Conservation (phyloP, 768 basidiomycete genomes). For the Kwoniella botswanensis region DNA sequence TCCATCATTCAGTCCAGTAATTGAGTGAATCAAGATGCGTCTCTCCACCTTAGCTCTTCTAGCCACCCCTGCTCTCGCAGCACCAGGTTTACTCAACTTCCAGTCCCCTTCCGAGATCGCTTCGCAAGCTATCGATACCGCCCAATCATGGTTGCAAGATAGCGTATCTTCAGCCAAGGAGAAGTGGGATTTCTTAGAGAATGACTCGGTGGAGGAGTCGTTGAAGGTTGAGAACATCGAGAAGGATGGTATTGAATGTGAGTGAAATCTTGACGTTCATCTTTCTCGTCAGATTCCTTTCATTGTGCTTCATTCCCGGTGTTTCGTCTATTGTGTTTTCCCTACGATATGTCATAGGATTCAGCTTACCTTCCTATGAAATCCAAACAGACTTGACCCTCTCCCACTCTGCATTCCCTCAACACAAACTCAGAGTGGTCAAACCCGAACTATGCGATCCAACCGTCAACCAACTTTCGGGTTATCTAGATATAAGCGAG, state of each 20-base stretch:
- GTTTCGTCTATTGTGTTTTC: too few species aligned
- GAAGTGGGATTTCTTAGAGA: constrained; percentile 38
- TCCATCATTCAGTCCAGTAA: background rate
- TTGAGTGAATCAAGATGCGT: constrained; percentile 6
- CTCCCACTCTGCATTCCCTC: constrained; percentile 56
- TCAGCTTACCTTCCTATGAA: background rate
- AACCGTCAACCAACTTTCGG: constrained; percentile 77
- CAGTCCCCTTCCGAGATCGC: constrained; percentile 41
- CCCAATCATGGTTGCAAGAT: constrained; percentile 39
- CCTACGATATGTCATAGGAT: background rate
- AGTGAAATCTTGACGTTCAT: constrained; percentile 15
- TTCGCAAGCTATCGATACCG: constrained; percentile 45
- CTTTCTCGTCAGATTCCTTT: background rate
- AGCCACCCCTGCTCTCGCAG: constrained; percentile 29
- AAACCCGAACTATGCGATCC: constrained; percentile 75
- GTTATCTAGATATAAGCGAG: constrained; percentile 79
- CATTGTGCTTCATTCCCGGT: background rate
- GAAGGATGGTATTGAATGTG: constrained; percentile 48
- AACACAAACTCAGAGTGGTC: constrained; percentile 53
- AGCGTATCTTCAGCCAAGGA: constrained; percentile 25
- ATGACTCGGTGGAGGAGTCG: constrained; percentile 12
- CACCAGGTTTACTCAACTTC: constrained; percentile 29
- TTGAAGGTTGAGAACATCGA: constrained; percentile 37
- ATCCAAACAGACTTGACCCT: constrained; percentile 49
- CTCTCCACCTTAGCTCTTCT: constrained; percentile 23